These are phyloP conservation scores for Aureococcus anophagefferens DNA, from an alignment of 108 stramenopile species.

Conservation along the genomic window DNA sequence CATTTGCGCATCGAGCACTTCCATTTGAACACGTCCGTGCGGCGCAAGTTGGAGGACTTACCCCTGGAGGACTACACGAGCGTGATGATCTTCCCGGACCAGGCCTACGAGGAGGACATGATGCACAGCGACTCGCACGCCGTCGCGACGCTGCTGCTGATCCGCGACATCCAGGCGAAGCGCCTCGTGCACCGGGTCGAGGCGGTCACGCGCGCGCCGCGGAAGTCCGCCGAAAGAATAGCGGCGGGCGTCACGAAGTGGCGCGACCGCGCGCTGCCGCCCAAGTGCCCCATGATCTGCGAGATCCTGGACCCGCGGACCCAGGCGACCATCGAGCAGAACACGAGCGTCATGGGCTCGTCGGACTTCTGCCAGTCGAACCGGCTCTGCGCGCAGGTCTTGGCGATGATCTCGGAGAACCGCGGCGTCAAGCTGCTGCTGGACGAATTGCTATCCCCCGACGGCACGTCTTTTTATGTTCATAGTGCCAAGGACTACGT, in stretches of 20 bases:
- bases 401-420: constrained; percentile 39
- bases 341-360: neutral
- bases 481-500: too few relatives aligned
- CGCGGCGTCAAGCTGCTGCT: constrained; percentile 35
- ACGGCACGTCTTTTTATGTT: constrained; percentile 5
- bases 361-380: constrained; percentile 37
- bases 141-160: too few relatives aligned
- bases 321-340: constrained; percentile 28
- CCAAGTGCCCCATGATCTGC: constrained; percentile 14
- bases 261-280: neutral
- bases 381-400: constrained; percentile 23
- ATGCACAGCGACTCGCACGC: constrained; percentile 24
- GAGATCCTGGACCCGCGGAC: constrained; percentile 42
- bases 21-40: constrained; percentile 29
- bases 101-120: constrained; percentile 16
- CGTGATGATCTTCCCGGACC: constrained; percentile 38
- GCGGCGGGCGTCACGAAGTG: neutral
- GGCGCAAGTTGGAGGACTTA: constrained; percentile 17
- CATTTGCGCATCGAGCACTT: constrained; percentile 30
- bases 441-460: constrained; percentile 32
- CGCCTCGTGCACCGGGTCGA: neutral
- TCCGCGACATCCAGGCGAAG: too few relatives aligned
- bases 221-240: too few relatives aligned
- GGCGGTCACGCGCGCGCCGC: neutral
- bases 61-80: constrained; percentile 35